Evolutionary conservation across 2,329 filamentous ascomycete genomes (phyloP).

Genomic region (Ophiostoma sp.): DNA sequence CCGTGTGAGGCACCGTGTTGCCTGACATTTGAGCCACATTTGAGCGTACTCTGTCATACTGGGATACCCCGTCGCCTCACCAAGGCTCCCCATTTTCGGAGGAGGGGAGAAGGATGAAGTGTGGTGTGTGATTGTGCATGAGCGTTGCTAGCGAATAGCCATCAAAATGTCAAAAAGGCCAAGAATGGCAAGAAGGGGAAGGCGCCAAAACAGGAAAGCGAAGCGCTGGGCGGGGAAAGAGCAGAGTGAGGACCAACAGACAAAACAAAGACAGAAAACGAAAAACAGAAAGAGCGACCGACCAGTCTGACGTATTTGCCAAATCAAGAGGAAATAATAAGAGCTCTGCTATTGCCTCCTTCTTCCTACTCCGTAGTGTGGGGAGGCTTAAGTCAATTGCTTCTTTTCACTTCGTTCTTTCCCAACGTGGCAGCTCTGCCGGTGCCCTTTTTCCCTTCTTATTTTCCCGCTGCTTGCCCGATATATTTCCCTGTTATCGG

Average conservation of each 20-base stretch:
- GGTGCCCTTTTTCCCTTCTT: background rate
- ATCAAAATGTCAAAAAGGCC: background rate
- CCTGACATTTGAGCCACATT: background rate
- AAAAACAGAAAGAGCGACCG: slow-evolving; percentile 2
- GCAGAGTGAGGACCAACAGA: background rate
- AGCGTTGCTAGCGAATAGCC: background rate
- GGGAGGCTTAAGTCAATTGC: background rate
- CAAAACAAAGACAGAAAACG: background rate
- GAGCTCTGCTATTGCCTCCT: slow-evolving; percentile 5
- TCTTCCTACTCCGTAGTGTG: background rate
- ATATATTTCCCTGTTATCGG: background rate
- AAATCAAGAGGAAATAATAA: background rate
- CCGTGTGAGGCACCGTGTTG: too few species aligned
- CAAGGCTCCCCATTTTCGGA: background rate
- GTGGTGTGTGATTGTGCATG: background rate
- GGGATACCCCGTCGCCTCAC: background rate
- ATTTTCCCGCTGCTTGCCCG: background rate
- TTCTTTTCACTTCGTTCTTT: background rate
- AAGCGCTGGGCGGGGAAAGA: background rate
- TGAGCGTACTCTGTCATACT: background rate
- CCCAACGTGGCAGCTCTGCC: background rate
- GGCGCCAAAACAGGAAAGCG: slow-evolving; percentile 19
- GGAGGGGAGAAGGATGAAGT: background rate
- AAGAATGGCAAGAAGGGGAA: slow-evolving; percentile 1
- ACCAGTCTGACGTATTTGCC: background rate